Percentiles rank a stretch among this genome's conserved stretches.
Conservation (phyloP, 192 early-diverging fungal species). For the Rhizoclosmatium globosum region DNA sequence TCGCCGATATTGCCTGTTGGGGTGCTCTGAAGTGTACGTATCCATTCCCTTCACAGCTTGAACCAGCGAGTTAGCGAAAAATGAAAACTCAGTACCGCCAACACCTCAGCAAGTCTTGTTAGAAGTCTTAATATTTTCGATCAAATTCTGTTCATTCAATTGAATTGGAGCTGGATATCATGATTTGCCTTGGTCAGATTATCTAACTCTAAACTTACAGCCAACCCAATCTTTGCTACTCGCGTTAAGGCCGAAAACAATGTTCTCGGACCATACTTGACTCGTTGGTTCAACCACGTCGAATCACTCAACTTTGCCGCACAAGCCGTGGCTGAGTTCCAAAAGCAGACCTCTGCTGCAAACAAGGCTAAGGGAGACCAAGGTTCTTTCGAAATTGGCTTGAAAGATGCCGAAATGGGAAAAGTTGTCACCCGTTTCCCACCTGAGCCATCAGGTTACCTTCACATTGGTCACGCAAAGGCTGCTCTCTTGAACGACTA, state of each 20-base stretch:
- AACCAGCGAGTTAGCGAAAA: not conserved
- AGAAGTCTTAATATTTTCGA: not conserved
- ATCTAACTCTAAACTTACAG: slow-evolving; percentile 36
- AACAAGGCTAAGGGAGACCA: slow-evolving; percentile 67
- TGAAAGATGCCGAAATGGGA: slow-evolving; percentile 81
- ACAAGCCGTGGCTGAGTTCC: slow-evolving; percentile 53
- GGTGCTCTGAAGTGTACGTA: slow-evolving; percentile 77
- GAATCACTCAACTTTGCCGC: slow-evolving; percentile 62
- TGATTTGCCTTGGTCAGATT: not conserved
- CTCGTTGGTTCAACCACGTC: slow-evolving; percentile 85
- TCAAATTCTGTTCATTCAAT: not conserved
- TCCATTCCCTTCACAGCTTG: not conserved
- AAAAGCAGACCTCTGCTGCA: slow-evolving; percentile 52
- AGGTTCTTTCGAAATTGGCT: slow-evolving; percentile 92
- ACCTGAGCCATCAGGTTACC: slow-evolving; percentile 97
- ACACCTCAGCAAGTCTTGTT: not conserved
- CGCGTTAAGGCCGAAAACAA: slow-evolving; percentile 76
- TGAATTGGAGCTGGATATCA: not conserved
- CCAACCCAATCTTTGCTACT: slow-evolving; percentile 79
- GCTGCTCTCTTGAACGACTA: slow-evolving; percentile 97
- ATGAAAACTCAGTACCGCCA: not conserved
- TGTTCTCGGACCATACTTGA: slow-evolving; percentile 73
- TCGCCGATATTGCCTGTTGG: slow-evolving; percentile 89
- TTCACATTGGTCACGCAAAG: slow-evolving; percentile 99
- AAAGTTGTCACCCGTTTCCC: slow-evolving; percentile 98